Percentiles rank a stretch among this genome's conserved stretches.
phyloP scores from a whole-genome alignment of 2,329 filamentous ascomycete species.

The Orbilia javanica region DNA sequence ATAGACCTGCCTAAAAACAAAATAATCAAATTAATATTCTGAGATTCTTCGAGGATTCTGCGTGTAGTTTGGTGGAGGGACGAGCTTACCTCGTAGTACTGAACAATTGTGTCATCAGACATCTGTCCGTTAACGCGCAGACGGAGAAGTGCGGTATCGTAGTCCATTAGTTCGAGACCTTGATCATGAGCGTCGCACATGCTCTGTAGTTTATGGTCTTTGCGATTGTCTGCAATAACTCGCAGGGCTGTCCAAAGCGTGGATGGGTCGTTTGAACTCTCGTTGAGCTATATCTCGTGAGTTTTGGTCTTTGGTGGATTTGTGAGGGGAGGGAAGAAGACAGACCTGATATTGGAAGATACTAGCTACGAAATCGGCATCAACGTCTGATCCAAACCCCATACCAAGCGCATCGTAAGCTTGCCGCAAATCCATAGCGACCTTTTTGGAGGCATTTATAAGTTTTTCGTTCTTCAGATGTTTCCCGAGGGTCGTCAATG shows the following conservation, averaged over 20 bases:
- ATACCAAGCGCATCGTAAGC: slow-evolving; percentile 32
- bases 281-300: slow-evolving; percentile 26
- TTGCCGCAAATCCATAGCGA: slow-evolving; percentile 63
- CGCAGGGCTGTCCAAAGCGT: slow-evolving; percentile 50
- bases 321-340: not conserved
- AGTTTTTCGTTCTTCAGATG: slow-evolving; percentile 72
- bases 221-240: slow-evolving; percentile 40
- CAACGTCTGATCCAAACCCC: slow-evolving; percentile 5
- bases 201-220: slow-evolving; percentile 31
- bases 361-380: slow-evolving; percentile 37
- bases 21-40: not conserved
- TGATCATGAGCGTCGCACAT: slow-evolving; percentile 38
- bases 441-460: slow-evolving; percentile 71
- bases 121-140: slow-evolving; percentile 37
- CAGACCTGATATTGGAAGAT: slow-evolving; percentile 47
- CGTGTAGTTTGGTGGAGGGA: not conserved
- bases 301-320: not conserved
- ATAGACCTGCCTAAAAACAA: slow-evolving; percentile 64
- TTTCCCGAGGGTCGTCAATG: slow-evolving; percentile 73
- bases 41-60: not conserved
- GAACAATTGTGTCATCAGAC: slow-evolving; percentile 45
- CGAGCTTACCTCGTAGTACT: slow-evolving; percentile 43
- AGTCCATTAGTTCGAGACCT: slow-evolving; percentile 48
- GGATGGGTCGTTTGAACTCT: slow-evolving; percentile 26
- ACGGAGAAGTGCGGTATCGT: slow-evolving; percentile 30